These are phyloP conservation scores for Herpetospermum pedunculosum DNA, from an alignment of 306 rosid genomes.

Conservation along the genomic window DNA sequence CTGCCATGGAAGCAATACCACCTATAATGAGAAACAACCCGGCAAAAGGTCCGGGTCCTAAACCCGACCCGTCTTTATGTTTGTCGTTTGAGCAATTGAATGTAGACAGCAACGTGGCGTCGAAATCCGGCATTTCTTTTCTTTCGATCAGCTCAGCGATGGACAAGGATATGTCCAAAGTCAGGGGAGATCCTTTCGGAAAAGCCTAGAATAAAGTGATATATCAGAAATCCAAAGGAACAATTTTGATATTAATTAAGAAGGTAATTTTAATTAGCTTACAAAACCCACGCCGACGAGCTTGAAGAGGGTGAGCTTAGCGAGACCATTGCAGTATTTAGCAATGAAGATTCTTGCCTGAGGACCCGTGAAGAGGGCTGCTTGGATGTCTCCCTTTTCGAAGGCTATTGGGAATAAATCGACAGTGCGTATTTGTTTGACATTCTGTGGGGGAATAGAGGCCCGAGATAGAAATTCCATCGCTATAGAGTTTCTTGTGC, in stretches of 20 bases:
- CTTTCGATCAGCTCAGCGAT: slow-evolving; percentile 18
- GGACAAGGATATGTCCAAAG: slow-evolving; percentile 24
- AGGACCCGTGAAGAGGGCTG: background rate
- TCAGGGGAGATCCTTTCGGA: slow-evolving; percentile 21
- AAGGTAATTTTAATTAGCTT: too few species aligned
- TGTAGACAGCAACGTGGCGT: slow-evolving; percentile 18
- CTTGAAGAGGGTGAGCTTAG: background rate
- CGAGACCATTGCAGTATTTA: background rate
- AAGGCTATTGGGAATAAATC: background rate
- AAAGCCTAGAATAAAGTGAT: slow-evolving; percentile 17
- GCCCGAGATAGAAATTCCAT: too few species aligned
- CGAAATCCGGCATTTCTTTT: slow-evolving; percentile 18
- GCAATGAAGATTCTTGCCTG: slow-evolving; percentile 3
- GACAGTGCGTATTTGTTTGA: background rate
- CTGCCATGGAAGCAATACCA: slow-evolving; percentile 8
- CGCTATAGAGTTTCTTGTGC: too few species aligned
- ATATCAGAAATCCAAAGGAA: background rate
- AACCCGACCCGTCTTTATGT: background rate
- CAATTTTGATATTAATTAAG: too few species aligned
- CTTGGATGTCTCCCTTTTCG: background rate
- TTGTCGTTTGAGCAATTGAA: slow-evolving; percentile 16
- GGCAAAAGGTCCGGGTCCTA: slow-evolving; percentile 34
- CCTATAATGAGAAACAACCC: slow-evolving; percentile 25
- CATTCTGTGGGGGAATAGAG: too few species aligned
- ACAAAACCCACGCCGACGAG: slow-evolving; percentile 3